A percentile compares a stretch with the other conserved stretches of the same genome.
These are phyloP conservation scores for Tulasnella calospora DNA, from an alignment of 768 basidiomycete genomes.

Conservation along the genomic window DNA sequence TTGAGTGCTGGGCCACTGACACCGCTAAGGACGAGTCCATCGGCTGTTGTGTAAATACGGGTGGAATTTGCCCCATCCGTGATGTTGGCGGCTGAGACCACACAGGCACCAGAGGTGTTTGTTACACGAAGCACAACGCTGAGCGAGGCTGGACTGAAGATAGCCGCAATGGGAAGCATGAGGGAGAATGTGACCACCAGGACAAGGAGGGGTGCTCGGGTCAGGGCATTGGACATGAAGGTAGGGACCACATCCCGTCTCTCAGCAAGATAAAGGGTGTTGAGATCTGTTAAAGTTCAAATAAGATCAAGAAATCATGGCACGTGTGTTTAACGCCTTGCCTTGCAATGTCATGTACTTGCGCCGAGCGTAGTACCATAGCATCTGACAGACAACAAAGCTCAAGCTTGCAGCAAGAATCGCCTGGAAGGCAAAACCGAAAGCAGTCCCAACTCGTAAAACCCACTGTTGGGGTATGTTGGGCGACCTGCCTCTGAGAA, in stretches of 20 bases:
- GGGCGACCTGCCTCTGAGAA: neutral
- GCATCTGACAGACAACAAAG: neutral
- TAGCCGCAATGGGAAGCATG: neutral
- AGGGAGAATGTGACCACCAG: neutral
- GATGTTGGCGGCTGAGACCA: neutral
- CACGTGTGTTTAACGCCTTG: neutral
- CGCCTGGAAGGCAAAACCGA: neutral
- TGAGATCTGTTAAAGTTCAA: neutral
- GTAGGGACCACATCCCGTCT: neutral
- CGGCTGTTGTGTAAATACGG: neutral
- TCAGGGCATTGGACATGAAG: neutral
- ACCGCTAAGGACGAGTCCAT: neutral
- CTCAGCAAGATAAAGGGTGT: neutral
- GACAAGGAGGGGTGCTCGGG: neutral
- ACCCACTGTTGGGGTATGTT: neutral
- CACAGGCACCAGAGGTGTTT: neutral
- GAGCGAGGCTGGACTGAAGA: neutral
- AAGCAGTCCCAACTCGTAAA: neutral
- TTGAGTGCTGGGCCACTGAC: neutral
- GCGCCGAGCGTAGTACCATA: slow-evolving; percentile 1
- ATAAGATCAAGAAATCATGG: neutral
- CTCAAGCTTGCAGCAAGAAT: neutral
- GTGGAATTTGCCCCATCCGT: neutral
- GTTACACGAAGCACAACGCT: neutral
- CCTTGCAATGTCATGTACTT: neutral